Evolutionary conservation across 2,329 filamentous ascomycete species (phyloP), one percentile per base, ranked within the genome.

Genomic region (Cercospora zeae-maydis): DNA sequence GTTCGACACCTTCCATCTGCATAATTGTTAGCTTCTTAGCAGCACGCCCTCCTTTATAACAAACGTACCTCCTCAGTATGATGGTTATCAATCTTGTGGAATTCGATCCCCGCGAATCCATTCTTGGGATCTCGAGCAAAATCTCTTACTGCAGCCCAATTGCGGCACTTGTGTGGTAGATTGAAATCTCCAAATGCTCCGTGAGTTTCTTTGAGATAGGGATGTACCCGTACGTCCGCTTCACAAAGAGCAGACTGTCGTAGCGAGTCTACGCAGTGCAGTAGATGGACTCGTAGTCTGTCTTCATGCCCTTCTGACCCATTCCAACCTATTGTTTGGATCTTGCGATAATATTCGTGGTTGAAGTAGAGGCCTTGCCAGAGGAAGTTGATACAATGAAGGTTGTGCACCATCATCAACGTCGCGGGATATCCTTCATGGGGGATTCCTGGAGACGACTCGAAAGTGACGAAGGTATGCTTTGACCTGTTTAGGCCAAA

Each of bases 341-440:
- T 37, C 16, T 56, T 33, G n/a, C 53, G 53, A 36, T 56, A 56
- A 33, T 56, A 56, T 16, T 56, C 13, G 11, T 56, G 33, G 11
- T 56, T 56, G n/a, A 56, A 56, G 16, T 36, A 56, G 27, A 56
- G 21, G 53, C 30, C 53, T 14, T 56, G 53, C 7, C 53, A 16
- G 13, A 56, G 16, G n/a, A 56, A 56, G 33, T 56, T 39, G 16
- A 56, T 16, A 24, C 53, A 56, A 24, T 56, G 53, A n/a, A 56
- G 53, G 11, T 56, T 27, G 24, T 56, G 53, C 13, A 16, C 19
- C 30, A 39, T 39, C 8, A 36, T 9, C 27, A 56, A n/a, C 2
- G 9, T 14, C 11, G 10, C 53, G 1, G 53, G 53, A 21, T 31
- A 56, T 24, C 53, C 53, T 1, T 9, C 27, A 34, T 56, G n/a